A percentile compares a stretch with the other conserved stretches of the same genome.
Conservation (phyloP, 1,284 basidiomycete genomes). For the Cutaneotrichosporon spelunceum region DNA sequence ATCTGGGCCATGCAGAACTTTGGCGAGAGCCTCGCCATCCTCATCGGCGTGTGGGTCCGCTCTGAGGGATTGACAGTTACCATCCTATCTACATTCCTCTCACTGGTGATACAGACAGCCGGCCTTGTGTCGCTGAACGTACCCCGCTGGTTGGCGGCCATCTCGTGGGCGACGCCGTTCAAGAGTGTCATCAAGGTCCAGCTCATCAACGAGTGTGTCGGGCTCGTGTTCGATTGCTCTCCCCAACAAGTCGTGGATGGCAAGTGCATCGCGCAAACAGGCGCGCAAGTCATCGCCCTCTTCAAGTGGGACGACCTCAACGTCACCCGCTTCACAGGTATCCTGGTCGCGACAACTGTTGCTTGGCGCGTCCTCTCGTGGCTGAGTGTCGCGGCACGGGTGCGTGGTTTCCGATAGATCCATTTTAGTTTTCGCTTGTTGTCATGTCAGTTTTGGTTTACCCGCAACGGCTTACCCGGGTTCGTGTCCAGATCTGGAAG, state of each 20-base stretch:
- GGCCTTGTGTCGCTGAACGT: slow-evolving; percentile 53
- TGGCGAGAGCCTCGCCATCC: slow-evolving; percentile 50
- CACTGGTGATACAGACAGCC: slow-evolving; percentile 41
- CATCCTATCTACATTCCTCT: slow-evolving; percentile 49
- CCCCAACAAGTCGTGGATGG: slow-evolving; percentile 41
- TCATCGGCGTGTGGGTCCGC: slow-evolving; percentile 37
- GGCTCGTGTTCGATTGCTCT: slow-evolving; percentile 50
- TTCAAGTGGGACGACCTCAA: slow-evolving; percentile 46
- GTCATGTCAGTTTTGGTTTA: background rate
- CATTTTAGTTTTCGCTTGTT: background rate
- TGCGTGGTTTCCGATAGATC: slow-evolving; percentile 32
- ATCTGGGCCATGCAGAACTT: slow-evolving; percentile 49
- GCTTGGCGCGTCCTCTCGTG: slow-evolving; percentile 45
- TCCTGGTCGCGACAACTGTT: slow-evolving; percentile 44
- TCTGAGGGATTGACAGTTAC: slow-evolving; percentile 41
- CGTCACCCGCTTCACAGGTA: slow-evolving; percentile 48
- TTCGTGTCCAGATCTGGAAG: no score
- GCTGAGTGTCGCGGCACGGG: slow-evolving; percentile 28
- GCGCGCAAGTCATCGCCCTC: slow-evolving; percentile 48
- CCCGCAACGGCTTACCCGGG: no score
- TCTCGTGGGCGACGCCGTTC: slow-evolving; percentile 44
- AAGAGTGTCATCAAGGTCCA: slow-evolving; percentile 47
- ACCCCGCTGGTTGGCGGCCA: slow-evolving; percentile 48
- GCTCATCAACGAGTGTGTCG: slow-evolving; percentile 53
- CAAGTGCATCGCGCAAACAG: slow-evolving; percentile 50